phyloP scores from a whole-genome alignment of 495 filamentous ascomycete genomes.

The Beverwykella pulmonaria region DNA sequence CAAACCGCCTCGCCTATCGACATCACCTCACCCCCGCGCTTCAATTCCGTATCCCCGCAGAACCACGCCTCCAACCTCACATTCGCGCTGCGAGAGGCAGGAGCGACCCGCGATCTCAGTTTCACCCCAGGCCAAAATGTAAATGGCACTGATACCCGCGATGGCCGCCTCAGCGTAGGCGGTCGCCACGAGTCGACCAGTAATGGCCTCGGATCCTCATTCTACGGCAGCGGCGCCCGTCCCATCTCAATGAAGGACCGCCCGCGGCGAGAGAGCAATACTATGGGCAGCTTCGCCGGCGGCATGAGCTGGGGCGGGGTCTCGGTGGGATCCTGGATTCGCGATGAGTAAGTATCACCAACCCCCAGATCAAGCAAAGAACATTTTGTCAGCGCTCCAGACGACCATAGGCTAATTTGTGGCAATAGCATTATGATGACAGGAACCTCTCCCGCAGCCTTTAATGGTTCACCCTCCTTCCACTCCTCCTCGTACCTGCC shows the following conservation, averaged over 20 bases:
- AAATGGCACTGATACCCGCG: constrained; percentile 35
- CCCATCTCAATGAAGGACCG: constrained; percentile 83
- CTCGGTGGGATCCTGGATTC: constrained; percentile 94
- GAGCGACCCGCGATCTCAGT: constrained; percentile 38
- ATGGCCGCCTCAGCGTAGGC: constrained; percentile 63
- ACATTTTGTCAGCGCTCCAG: constrained; percentile 9
- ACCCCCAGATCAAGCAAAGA: neutral
- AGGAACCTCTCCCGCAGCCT: constrained; percentile 87
- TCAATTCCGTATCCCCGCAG: constrained; percentile 65
- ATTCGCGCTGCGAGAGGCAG: constrained; percentile 60
- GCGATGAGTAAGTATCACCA: constrained; percentile 83
- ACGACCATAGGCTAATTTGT: constrained; percentile 11
- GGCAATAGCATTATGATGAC: constrained; percentile 89
- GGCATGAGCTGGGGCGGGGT: constrained; percentile 98
- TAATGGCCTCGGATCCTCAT: constrained; percentile 48
- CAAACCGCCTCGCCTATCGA: constrained; percentile 63
- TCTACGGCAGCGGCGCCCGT: constrained; percentile 74
- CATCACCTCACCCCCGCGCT: constrained; percentile 61
- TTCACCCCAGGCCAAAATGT: constrained; percentile 44
- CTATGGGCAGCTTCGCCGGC: constrained; percentile 74
- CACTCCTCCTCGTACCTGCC: constrained; percentile 98
- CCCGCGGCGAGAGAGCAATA: constrained; percentile 78
- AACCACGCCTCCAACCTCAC: constrained; percentile 65
- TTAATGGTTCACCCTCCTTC: constrained; percentile 84
- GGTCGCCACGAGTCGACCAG: constrained; percentile 74